A percentile compares a stretch with the other conserved stretches of the same genome.
Conservation (phyloP, 768 basidiomycete species). For the Megacollybia marginata region DNA sequence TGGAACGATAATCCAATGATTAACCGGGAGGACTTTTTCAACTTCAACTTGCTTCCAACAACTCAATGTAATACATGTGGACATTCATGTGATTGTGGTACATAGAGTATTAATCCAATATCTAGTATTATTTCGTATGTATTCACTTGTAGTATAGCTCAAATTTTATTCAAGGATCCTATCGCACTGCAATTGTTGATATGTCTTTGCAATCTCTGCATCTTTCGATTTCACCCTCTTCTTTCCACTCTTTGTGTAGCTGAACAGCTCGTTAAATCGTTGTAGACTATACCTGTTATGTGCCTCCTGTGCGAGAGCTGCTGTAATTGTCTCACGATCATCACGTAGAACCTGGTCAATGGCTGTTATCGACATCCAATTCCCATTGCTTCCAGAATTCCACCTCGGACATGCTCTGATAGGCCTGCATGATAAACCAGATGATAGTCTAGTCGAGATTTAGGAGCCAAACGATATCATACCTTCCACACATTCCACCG, state of each 20-base stretch:
- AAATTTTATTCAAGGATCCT: too few relatives aligned
- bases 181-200: neutral
- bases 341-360: neutral
- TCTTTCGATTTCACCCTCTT: neutral
- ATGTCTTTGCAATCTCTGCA: too few relatives aligned
- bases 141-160: neutral
- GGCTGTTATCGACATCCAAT: neutral
- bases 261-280: neutral
- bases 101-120: neutral
- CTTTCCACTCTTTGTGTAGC: neutral
- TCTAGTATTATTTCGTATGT: neutral
- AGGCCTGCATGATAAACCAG: neutral
- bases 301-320: neutral
- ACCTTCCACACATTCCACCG: neutral
- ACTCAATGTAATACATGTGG: slow-evolving; percentile 12
- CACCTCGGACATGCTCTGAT: neutral
- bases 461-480: neutral
- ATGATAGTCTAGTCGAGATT: neutral
- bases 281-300: too few relatives aligned
- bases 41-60: slow-evolving; percentile 8
- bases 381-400: neutral
- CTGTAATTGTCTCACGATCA: neutral
- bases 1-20: slow-evolving; percentile 4
- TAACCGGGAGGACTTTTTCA: slow-evolving; percentile 15
- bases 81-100: slow-evolving; percentile 12